Evolutionary conservation across 2,329 filamentous ascomycete genomes (phyloP), one percentile per base, ranked within the genome.

Genomic region (Colletotrichum spaethianum): DNA sequence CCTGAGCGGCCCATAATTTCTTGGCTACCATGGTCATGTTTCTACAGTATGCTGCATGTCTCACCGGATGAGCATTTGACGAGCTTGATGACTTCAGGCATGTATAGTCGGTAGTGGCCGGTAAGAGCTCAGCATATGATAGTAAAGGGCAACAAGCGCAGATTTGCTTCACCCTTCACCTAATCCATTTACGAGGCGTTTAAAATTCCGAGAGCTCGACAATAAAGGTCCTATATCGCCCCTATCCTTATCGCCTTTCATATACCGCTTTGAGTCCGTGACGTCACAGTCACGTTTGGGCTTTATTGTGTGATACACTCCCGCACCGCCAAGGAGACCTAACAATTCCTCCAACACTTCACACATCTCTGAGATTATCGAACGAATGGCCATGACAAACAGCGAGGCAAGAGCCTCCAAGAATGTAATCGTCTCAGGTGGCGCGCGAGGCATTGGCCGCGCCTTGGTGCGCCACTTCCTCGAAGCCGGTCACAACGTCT

Each of bases 371-470:
- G 11, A 26, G 12, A 40, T 23, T 16, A 40, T 38, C 33, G n/a
- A 36, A 26, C 18, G 33, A 57, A 40, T 8, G n/a, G 53, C 33
- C 20, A 36, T n/a, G 36, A 1, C 4, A 9, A 40, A 57, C 20
- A 16, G 18, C 5, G 20, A 16, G n/a, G 33, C n/a, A 12, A 36
- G 12, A 20, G 12, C 28, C 33, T 26, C 53, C 11, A 57, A 40
- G 11, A 40, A 57, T 12, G 4, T 57, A 3, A 36, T 57, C 33
- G 33, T 57, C 53, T 57, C 53, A 42, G 84, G 84, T 36, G 84
- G 81, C 60, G 83, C 83, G 5, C 80, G 82, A 36, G 85, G 85
- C 33, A 86, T 87, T 55, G 84, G 86, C 31, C 81, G 85, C 48
- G 82, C 81, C 42, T 78, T 86, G 20, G 82, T 83, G 53, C 82